phyloP scores from a whole-genome alignment of 2,329 filamentous ascomycete genomes.

The Trichophyton verrucosum region DNA sequence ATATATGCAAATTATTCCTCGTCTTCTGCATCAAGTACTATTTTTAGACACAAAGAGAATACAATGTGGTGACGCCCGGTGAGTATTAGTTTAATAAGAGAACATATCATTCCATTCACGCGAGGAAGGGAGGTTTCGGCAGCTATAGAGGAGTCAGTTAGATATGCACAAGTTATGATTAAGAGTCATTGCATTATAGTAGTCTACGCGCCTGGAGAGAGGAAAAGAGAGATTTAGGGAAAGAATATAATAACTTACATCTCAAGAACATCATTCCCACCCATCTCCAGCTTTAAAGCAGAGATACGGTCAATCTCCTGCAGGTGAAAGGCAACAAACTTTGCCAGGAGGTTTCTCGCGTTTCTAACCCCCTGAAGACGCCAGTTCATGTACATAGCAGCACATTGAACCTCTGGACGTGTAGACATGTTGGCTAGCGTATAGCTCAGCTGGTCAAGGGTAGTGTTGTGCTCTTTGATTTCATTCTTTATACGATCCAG shows the following conservation, averaged over 20 bases:
- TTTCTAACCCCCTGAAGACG: conserved; percentile 12
- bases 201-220: not conserved
- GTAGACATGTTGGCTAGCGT: conserved; percentile 7
- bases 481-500: conserved; percentile 19
- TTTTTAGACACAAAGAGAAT: not conserved
- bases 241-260: conserved; percentile 8
- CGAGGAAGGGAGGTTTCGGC: not conserved
- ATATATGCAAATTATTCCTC: not conserved
- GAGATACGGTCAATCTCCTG: conserved; percentile 18
- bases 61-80: not conserved
- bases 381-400: conserved; percentile 8
- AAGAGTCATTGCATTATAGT: not conserved
- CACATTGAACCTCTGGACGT: conserved; percentile 2
- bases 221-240: not conserved
- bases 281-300: conserved; percentile 4
- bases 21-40: not conserved
- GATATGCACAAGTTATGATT: not conserved
- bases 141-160: not conserved
- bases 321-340: conserved; percentile 17
- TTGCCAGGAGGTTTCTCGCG: conserved; percentile 11
- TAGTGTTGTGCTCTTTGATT: conserved; percentile 13
- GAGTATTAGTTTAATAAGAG: not conserved
- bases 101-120: conserved; percentile 4
- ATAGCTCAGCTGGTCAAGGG: conserved; percentile 11
- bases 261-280: not conserved